phyloP scores from a whole-genome alignment of 2,329 filamentous ascomycete species.

The Claviceps maximensis region DNA sequence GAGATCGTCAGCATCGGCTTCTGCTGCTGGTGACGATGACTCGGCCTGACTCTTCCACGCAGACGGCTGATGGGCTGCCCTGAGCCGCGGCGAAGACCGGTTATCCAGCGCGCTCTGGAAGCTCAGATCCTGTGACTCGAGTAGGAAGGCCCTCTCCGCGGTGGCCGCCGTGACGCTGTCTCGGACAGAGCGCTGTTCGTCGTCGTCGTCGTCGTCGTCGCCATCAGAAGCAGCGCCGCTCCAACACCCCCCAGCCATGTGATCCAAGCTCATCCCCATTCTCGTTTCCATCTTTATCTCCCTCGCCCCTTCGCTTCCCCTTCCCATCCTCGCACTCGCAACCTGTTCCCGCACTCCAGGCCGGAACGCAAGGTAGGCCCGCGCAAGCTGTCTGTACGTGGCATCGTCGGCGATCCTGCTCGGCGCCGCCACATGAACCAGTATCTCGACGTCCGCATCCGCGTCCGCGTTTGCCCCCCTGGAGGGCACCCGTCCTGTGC shows the following conservation, averaged over 20 bases:
- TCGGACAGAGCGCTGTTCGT: neutral
- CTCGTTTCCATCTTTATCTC: neutral
- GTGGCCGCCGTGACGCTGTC: neutral
- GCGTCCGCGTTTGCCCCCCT: too few relatives aligned
- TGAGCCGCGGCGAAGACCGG: slow-evolving; percentile 20
- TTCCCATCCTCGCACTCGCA: neutral
- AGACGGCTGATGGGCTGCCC: neutral
- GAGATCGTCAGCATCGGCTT: neutral
- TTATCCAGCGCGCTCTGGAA: slow-evolving; percentile 34
- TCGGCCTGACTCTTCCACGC: neutral
- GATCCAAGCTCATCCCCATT: neutral
- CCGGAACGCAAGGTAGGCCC: slow-evolving; percentile 37
- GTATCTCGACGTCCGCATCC: slow-evolving; percentile 32
- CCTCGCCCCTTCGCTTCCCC: neutral
- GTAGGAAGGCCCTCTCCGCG: slow-evolving; percentile 9
- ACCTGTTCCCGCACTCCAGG: neutral
- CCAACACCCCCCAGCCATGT: too few relatives aligned
- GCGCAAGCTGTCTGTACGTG: slow-evolving; percentile 34
- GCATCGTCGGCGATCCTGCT: slow-evolving; percentile 34
- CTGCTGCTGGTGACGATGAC: too few relatives aligned
- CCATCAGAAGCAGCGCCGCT: too few relatives aligned
- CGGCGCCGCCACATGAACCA: slow-evolving; percentile 42
- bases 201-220: neutral
- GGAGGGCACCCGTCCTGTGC: neutral
- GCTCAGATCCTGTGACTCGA: slow-evolving; percentile 28